Base-by-base conservation (phyloP, 192 early-diverging fungal species). In the Lunasporangiospora selenospora region DNA sequence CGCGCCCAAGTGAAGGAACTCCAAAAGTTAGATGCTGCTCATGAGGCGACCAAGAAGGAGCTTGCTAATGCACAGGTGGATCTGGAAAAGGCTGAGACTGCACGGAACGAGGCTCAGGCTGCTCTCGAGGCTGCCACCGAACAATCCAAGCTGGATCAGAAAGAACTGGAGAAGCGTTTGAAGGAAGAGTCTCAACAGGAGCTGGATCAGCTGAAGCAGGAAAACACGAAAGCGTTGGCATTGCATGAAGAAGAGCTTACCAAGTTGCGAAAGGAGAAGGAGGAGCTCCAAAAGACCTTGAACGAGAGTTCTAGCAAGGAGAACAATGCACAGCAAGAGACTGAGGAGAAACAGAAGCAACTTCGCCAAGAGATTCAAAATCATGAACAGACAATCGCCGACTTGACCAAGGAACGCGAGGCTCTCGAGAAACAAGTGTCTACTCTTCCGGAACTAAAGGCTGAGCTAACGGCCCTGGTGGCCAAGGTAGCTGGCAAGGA, bases 1-100 rank as follows among this genome's bases (percentile, higher is more conserved):
- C 49, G 39, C 0, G 69, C 54, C 2, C 69, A 63, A 21, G 39
- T 73, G 42, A 73, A 73, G 42, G 69, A 63, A n/a, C 34, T 73
- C 6, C 59, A 73, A 32, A 73, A 73, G 23, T 30, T 56, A 13
- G 60, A 73, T 15, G 29, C n/a, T 9, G 42, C 26, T 6, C 39
- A 53, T 1, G 26, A 55, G 6, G 41, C 54, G 21, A 58, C 54
- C 10, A 73, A 53, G 45, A 44, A 21, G 21, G 37, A 63, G 26
- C 47, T 73, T 33, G 40, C 47, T 6, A 43, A 63, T 6, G 53
- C 60, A 4, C 69, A 63, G 21, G 44, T 58, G 42, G 48, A 53
- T 9, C 6, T 58, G 15, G 48, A 57, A 0, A 13, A n/a, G 10
- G 37, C 60, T 12, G 54, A 38, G 21, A 44, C 27, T 7, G 69